phyloP scores from a whole-genome alignment of 345 rosid species.

The Hibiscus mutabilis region DNA sequence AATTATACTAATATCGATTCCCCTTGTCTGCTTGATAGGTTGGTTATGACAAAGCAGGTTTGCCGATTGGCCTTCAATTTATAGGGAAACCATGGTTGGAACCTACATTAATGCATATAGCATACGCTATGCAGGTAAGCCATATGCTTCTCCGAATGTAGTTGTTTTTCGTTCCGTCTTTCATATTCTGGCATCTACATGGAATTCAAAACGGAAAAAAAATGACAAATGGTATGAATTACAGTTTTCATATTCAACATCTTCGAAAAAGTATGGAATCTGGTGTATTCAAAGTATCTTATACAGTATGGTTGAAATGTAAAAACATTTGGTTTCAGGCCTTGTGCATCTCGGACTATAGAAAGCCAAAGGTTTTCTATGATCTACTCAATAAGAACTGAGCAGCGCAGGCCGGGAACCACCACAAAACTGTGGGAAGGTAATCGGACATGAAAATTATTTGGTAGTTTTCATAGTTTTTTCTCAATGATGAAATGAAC shows the following conservation, averaged over 20 bases:
- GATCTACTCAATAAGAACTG: constrained; percentile 1
- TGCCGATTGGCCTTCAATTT: constrained; percentile 71
- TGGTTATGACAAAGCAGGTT: constrained; percentile 55
- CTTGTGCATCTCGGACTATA: neutral
- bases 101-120: constrained; percentile 47
- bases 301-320: neutral
- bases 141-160: neutral
- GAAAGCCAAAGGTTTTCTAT: constrained; percentile 9
- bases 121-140: constrained; percentile 55
- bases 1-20: neutral
- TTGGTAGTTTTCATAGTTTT: neutral
- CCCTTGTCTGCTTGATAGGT: constrained; percentile 24
- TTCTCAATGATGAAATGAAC: neutral
- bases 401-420: neutral
- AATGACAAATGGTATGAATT: neutral
- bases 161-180: neutral
- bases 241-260: neutral
- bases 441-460: neutral
- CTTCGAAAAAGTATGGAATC: neutral
- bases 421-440: no score
- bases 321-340: constrained; percentile 2
- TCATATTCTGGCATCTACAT: neutral
- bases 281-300: neutral
- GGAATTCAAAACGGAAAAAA: neutral
- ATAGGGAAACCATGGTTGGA: constrained; percentile 81